These are phyloP conservation scores for Paraglomus brasilianum DNA, from an alignment of 192 early-diverging fungal species.

Conservation along the genomic window DNA sequence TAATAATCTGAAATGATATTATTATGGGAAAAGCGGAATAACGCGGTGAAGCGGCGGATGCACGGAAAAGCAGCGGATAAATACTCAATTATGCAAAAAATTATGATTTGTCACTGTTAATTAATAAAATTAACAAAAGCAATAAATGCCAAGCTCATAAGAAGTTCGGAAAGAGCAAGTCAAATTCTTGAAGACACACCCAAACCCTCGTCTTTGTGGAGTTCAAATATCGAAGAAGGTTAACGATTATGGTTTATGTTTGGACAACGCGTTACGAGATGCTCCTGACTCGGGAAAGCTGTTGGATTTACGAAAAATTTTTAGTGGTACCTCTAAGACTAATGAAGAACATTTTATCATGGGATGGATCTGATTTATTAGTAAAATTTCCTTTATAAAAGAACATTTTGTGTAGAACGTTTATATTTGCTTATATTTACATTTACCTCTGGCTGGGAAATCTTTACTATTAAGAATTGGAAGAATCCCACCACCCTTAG, in stretches of 20 bases:
- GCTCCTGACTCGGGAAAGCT: conserved; percentile 12
- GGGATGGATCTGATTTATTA: no score
- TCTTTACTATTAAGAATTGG: no score
- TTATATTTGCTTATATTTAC: no score
- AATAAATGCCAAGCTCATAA: conserved; percentile 10
- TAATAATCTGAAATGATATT: no score
- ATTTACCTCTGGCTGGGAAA: no score
- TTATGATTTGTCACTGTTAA: not conserved
- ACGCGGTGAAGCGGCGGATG: conserved; percentile 3
- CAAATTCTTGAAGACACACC: conserved; percentile 25
- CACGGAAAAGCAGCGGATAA: not conserved
- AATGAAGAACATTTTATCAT: no score
- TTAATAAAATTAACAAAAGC: conserved; percentile 9
- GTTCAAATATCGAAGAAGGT: conserved; percentile 20
- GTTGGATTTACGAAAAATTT: conserved; percentile 1
- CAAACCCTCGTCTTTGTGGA: conserved; percentile 17
- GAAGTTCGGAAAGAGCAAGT: conserved; percentile 24
- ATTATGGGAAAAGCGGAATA: not conserved
- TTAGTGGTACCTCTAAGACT: no score
- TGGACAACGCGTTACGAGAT: conserved; percentile 15
- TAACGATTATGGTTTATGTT: conserved; percentile 20
- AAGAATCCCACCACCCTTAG: no score
- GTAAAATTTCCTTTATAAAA: no score
- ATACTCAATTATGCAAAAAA: not conserved
- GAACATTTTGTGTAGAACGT: no score